These are phyloP conservation scores for Candida frijolesensis DNA, from an alignment of 1,139 yeast genomes.

Conservation along the genomic window DNA sequence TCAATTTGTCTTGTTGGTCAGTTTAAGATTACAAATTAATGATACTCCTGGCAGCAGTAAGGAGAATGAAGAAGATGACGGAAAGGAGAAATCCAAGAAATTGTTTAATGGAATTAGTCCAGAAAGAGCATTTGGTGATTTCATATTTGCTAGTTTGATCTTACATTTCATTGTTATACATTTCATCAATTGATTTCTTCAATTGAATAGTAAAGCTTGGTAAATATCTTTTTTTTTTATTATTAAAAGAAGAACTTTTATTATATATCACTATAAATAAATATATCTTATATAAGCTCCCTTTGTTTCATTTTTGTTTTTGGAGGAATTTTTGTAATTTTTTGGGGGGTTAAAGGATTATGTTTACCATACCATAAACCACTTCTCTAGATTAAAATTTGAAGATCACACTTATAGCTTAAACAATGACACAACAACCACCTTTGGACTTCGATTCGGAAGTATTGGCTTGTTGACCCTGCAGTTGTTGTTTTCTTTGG, in stretches of 20 bases:
- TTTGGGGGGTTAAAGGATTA: no score
- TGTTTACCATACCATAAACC: no score
- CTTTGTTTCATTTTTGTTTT: background rate
- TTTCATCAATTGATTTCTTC: constrained; percentile 66
- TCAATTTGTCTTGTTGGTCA: constrained; percentile 85
- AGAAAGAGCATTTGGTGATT: constrained; percentile 88
- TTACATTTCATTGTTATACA: constrained; percentile 89
- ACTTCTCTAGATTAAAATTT: no score
- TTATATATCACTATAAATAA: background rate
- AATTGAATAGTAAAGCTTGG: background rate
- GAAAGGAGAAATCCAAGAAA: constrained; percentile 17
- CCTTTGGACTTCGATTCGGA: constrained; percentile 26
- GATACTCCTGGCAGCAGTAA: constrained; percentile 12
- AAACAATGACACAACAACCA: constrained; percentile 51
- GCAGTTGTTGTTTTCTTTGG: constrained; percentile 14
- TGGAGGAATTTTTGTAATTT: background rate
- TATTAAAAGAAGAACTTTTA: background rate
- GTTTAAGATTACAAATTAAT: constrained; percentile 70
- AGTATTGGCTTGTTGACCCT: constrained; percentile 16
- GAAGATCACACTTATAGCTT: constrained; percentile 8
- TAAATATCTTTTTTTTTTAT: background rate
- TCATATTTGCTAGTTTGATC: constrained; percentile 80
- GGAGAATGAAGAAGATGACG: no score
- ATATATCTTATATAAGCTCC: background rate
- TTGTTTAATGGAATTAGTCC: constrained; percentile 62